phyloP scores from a whole-genome alignment of 1,139 yeast genomes.

The Barnettozyma hawaiiensis region DNA sequence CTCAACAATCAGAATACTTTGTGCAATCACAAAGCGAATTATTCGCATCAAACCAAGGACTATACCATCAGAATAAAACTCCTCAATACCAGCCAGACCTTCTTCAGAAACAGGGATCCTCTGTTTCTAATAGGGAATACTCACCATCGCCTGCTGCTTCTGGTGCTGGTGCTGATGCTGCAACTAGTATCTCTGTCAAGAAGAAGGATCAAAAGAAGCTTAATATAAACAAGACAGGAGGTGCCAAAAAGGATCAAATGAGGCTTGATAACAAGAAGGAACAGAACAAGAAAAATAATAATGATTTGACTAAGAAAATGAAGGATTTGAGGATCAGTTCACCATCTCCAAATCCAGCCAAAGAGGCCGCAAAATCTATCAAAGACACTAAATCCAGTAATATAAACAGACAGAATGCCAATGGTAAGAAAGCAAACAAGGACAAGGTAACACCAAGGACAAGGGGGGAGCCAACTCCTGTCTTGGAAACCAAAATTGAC shows the following conservation, averaged over 20 bases:
- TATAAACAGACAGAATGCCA: not conserved
- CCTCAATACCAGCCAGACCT: not conserved
- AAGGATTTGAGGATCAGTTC: not conserved
- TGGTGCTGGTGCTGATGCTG: no score
- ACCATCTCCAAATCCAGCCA: not conserved
- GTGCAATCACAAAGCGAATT: not conserved
- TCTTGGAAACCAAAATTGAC: slow-evolving; percentile 1
- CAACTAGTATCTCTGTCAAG: not conserved
- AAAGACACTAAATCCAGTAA: not conserved
- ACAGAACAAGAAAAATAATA: not conserved
- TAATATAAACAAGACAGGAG: not conserved
- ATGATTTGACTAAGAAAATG: not conserved
- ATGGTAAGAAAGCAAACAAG: not conserved
- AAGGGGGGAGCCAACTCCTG: not conserved
- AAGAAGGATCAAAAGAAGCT: not conserved
- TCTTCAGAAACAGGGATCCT: not conserved
- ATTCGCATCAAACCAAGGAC: not conserved
- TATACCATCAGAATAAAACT: not conserved
- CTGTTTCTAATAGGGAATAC: not conserved
- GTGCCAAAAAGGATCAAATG: not conserved
- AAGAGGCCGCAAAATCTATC: not conserved
- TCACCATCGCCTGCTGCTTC: not conserved
- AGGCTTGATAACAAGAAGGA: not conserved
- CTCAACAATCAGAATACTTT: not conserved
- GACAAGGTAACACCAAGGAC: slow-evolving; percentile 3